Conservation (phyloP, 306 rosid species). For the Prunus mongolica region DNA sequence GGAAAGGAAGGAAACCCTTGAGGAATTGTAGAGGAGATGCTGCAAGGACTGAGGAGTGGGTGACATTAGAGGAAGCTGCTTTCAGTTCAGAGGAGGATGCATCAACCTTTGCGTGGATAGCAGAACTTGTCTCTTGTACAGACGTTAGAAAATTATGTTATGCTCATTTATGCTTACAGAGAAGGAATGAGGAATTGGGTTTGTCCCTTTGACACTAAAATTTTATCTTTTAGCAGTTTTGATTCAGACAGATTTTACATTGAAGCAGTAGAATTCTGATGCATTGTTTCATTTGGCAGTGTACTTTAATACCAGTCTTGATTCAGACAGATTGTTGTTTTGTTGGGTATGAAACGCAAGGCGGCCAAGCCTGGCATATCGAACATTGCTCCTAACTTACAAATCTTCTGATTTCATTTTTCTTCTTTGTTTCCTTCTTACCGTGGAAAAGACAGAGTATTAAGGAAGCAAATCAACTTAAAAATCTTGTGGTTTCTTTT, state of each 20-base stretch:
- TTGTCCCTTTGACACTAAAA: not conserved
- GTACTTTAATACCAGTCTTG: no score
- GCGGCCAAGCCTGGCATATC: no score
- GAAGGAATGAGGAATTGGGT: not conserved
- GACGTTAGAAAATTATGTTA: not conserved
- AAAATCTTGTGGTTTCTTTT: not conserved
- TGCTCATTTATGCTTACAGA: not conserved
- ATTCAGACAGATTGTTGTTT: no score
- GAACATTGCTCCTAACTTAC: no score
- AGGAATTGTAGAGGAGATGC: not conserved
- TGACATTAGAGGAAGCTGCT: not conserved
- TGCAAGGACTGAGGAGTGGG: not conserved
- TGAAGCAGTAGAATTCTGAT: not conserved
- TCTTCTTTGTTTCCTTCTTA: no score
- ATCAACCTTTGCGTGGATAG: not conserved
- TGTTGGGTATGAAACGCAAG: no score
- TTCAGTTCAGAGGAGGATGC: not conserved
- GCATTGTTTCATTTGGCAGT: no score
- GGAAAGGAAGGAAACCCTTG: not conserved
- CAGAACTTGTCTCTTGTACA: conserved; percentile 1
- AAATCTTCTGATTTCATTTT: no score
- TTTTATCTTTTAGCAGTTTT: no score
- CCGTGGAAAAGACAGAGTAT: no score
- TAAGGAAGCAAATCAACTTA: no score
- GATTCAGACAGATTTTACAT: conserved; percentile 1